Evolutionary conservation across 2,329 filamentous ascomycete species (phyloP).

Genomic region (Pleomassaria siparia): DNA sequence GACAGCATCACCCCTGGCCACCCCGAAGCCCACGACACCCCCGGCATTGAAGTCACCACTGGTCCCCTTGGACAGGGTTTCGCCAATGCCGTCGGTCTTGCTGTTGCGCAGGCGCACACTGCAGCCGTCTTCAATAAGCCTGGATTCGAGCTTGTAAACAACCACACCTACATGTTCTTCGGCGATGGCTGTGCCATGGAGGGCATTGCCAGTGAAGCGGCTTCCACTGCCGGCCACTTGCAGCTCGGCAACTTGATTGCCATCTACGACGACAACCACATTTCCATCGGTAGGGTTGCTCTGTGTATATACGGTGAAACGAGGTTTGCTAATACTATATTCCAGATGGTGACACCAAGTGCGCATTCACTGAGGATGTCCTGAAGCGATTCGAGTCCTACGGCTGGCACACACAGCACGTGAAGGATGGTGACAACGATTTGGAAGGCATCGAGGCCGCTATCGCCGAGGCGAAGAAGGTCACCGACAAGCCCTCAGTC

Average conservation of each 20-base stretch:
- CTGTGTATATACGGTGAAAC: not conserved
- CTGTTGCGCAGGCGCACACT: slow-evolving; percentile 92
- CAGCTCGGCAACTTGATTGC: slow-evolving; percentile 97
- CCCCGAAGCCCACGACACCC: slow-evolving; percentile 94
- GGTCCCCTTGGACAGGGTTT: slow-evolving; percentile 97
- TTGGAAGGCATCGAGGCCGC: slow-evolving; percentile 85
- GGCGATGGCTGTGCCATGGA: slow-evolving; percentile 99
- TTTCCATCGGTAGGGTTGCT: slow-evolving; percentile 66
- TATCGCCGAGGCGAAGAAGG: slow-evolving; percentile 78
- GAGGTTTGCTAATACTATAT: slow-evolving; percentile 14
- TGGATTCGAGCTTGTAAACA: slow-evolving; percentile 85
- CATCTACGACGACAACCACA: slow-evolving; percentile 99
- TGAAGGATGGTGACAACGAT: slow-evolving; percentile 87
- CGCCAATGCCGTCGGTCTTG: slow-evolving; percentile 94
- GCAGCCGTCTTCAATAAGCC: slow-evolving; percentile 95
- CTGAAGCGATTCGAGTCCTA: slow-evolving; percentile 93
- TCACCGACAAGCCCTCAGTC: slow-evolving; percentile 94
- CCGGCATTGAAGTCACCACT: slow-evolving; percentile 96
- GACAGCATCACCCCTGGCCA: slow-evolving; percentile 91
- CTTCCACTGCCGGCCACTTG: slow-evolving; percentile 89
- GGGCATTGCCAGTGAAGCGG: slow-evolving; percentile 92
- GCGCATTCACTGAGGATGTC: slow-evolving; percentile 96
- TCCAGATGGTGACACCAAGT: slow-evolving; percentile 89
- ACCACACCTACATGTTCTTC: slow-evolving; percentile 96
- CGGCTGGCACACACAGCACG: slow-evolving; percentile 88